These are phyloP conservation scores for Starmerella sp. DNA, from an alignment of 805 yeast genomes.

Conservation along the genomic window DNA sequence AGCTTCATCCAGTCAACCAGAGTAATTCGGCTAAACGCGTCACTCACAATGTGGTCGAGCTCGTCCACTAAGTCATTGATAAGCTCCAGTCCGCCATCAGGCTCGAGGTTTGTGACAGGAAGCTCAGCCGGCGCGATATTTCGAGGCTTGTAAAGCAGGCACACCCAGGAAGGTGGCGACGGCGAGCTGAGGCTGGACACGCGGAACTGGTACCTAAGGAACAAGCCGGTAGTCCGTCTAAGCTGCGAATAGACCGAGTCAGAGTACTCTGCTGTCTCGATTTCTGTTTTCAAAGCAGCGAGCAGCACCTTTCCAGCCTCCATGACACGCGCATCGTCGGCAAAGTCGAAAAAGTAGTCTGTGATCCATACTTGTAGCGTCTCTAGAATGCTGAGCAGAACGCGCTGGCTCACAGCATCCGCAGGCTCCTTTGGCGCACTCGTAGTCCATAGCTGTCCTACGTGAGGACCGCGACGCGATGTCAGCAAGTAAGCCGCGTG, in stretches of 20 bases:
- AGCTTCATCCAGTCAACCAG: slow-evolving; percentile 69
- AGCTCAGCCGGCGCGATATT: slow-evolving; percentile 2
- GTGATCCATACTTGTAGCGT: slow-evolving; percentile 59
- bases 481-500: slow-evolving; percentile 37
- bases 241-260: background rate
- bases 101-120: slow-evolving; percentile 14
- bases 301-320: slow-evolving; percentile 22
- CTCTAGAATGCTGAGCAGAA: slow-evolving; percentile 72
- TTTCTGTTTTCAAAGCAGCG: slow-evolving; percentile 2
- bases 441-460: slow-evolving; percentile 6
- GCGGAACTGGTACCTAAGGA: slow-evolving; percentile 10
- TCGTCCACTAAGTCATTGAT: slow-evolving; percentile 53
- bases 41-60: slow-evolving; percentile 50
- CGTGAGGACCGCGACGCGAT: background rate
- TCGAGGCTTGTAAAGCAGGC: background rate
- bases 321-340: slow-evolving; percentile 53
- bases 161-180: slow-evolving; percentile 3
- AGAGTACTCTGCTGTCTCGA: slow-evolving; percentile 5
- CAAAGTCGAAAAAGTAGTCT: slow-evolving; percentile 64
- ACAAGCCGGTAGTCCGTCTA: background rate
- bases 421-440: slow-evolving; percentile 2
- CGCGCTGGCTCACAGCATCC: slow-evolving; percentile 46
- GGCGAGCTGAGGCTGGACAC: background rate
- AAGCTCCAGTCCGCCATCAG: slow-evolving; percentile 12
- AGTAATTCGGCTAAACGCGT: slow-evolving; percentile 45